A percentile compares a stretch with the other conserved stretches of the same genome.
Evolutionary conservation across 495 filamentous ascomycete genomes (phyloP).

Genomic region (Xylaria scruposa): DNA sequence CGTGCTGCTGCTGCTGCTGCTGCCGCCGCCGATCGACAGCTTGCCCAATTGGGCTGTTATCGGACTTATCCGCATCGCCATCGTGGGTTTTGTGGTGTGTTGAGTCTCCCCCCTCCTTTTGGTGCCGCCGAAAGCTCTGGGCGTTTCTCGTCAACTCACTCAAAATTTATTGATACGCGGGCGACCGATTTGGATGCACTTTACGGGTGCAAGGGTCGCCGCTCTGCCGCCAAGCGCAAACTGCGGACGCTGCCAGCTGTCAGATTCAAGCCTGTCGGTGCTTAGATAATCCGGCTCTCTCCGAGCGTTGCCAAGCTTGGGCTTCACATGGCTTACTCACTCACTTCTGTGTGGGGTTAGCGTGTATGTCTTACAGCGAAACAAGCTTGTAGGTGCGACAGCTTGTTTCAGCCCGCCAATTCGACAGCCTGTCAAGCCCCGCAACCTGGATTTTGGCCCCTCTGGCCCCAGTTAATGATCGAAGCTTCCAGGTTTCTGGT

Average conservation of each 20-base stretch:
- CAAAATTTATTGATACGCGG: slow-evolving; percentile 31
- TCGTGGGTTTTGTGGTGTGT: slow-evolving; percentile 25
- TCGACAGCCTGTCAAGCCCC: slow-evolving; percentile 5
- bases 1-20: slow-evolving; percentile 12
- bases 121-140: slow-evolving; percentile 13
- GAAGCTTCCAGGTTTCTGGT: slow-evolving; percentile 23
- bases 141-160: slow-evolving; percentile 17
- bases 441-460: background rate
- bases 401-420: slow-evolving; percentile 19
- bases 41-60: slow-evolving; percentile 35
- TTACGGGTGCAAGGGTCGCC: background rate
- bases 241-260: slow-evolving; percentile 6
- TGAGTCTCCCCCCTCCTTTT: background rate
- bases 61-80: slow-evolving; percentile 36
- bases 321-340: background rate
- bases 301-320: background rate
- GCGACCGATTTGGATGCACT: slow-evolving; percentile 1
- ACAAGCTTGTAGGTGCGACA: background rate
- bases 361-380: slow-evolving; percentile 8
- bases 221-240: background rate
- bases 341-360: background rate
- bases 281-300: background rate
- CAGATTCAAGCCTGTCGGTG: background rate
- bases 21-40: slow-evolving; percentile 31
- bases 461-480: slow-evolving; percentile 10